Evolutionary conservation across 208 protist species (phyloP).

Genomic region (Porcisia hertigi): DNA sequence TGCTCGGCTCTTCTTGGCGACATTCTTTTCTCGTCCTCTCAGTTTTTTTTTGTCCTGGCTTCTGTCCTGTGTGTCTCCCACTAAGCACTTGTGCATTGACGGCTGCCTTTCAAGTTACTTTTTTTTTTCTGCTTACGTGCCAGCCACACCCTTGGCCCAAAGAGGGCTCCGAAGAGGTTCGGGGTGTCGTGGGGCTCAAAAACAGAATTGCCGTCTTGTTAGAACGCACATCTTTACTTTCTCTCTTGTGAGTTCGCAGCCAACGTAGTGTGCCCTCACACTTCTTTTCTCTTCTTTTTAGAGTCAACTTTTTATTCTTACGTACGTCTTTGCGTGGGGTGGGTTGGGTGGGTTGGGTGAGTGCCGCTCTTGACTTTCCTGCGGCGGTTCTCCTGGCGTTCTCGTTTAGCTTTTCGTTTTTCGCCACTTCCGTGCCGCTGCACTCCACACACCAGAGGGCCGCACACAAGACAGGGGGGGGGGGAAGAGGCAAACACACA

Average conservation of each 20-base stretch:
- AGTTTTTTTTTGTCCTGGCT: too few species aligned
- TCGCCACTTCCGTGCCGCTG: slow-evolving; percentile 5
- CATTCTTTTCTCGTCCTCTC: neutral
- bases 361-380: neutral
- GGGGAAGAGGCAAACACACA: neutral
- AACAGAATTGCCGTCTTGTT: neutral
- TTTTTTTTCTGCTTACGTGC: neutral
- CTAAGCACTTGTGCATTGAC: neutral
- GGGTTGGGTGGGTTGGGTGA: neutral
- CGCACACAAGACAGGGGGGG: neutral
- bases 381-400: neutral
- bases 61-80: neutral
- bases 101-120: neutral
- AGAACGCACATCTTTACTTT: neutral
- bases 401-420: slow-evolving; percentile 12
- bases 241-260: neutral
- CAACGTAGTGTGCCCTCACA: neutral
- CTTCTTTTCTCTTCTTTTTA: neutral
- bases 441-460: neutral
- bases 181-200: neutral
- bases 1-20: neutral
- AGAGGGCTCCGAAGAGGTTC: neutral
- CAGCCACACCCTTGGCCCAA: neutral
- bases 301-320: neutral
- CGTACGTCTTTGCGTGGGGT: neutral